Percentiles rank a stretch among this genome's conserved stretches.
phyloP scores from a whole-genome alignment of 768 basidiomycete species.

The Lactifluus rugatus region DNA sequence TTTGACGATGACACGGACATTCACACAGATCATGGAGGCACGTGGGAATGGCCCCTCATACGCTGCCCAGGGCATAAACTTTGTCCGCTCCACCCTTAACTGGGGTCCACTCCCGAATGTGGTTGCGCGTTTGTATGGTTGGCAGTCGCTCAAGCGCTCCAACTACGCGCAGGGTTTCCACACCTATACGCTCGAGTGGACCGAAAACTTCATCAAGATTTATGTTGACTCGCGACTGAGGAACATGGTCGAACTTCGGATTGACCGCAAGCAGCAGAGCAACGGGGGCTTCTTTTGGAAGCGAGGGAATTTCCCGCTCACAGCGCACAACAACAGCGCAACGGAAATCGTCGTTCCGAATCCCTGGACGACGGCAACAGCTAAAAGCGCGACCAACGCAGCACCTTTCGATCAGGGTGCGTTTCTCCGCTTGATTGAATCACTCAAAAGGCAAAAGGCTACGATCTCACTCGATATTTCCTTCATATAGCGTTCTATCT shows the following conservation, averaged over 20 bases:
- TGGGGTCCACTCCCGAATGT: conserved; percentile 50
- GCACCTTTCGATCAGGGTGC: conserved; percentile 49
- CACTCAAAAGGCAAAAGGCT: not conserved
- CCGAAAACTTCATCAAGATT: conserved; percentile 42
- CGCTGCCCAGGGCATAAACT: conserved; percentile 36
- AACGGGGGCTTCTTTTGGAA: conserved; percentile 42
- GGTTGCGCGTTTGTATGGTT: conserved; percentile 35
- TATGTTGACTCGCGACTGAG: conserved; percentile 44
- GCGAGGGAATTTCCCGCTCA: conserved; percentile 41
- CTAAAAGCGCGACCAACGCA: conserved; percentile 31
- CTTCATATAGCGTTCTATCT: conserved; percentile 59
- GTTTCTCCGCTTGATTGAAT: conserved; percentile 9
- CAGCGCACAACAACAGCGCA: conserved; percentile 35
- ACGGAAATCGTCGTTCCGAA: conserved; percentile 34
- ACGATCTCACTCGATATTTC: not conserved
- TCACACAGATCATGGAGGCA: conserved; percentile 41
- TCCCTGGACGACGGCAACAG: conserved; percentile 37
- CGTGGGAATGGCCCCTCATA: conserved; percentile 40
- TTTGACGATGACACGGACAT: not conserved
- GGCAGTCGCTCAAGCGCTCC: conserved; percentile 35
- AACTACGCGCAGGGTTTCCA: conserved; percentile 42
- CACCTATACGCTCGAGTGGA: conserved; percentile 53
- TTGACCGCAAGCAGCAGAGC: conserved; percentile 27
- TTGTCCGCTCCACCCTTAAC: conserved; percentile 48
- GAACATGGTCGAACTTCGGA: conserved; percentile 42